Evolutionary conservation across 2,329 filamentous ascomycete species (phyloP).

Genomic region (Hymenoscyphus albidus): DNA sequence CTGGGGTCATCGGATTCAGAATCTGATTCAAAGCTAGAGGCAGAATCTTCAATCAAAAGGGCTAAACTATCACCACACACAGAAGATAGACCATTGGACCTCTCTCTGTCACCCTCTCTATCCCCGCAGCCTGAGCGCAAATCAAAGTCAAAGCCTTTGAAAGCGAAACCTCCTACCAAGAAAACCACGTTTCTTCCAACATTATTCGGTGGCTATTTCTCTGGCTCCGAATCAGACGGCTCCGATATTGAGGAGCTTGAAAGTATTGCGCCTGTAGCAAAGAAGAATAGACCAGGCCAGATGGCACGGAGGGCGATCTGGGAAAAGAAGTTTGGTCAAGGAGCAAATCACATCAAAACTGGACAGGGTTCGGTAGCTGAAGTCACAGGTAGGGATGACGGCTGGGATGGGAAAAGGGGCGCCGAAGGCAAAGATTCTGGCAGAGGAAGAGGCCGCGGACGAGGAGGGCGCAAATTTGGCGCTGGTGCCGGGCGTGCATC

Average conservation of each 20-base stretch:
- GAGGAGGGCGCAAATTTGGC: slow-evolving; percentile 9
- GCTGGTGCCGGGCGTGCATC: slow-evolving; percentile 12
- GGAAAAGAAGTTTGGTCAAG: slow-evolving; percentile 73
- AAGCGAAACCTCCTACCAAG: slow-evolving; percentile 15
- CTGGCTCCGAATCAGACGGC: slow-evolving; percentile 63
- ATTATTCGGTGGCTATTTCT: slow-evolving; percentile 76
- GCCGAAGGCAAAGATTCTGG: slow-evolving; percentile 30
- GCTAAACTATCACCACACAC: slow-evolving; percentile 9
- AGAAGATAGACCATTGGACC: slow-evolving; percentile 2
- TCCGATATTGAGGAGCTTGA: slow-evolving; percentile 58
- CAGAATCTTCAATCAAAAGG: slow-evolving; percentile 18
- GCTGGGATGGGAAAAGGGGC: slow-evolving; percentile 59
- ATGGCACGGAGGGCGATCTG: slow-evolving; percentile 73
- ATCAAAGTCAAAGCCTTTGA: slow-evolving; percentile 12
- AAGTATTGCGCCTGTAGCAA: slow-evolving; percentile 49
- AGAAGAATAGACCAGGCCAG: slow-evolving; percentile 75
- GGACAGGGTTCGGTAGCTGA: slow-evolving; percentile 23
- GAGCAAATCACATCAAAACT: slow-evolving; percentile 45
- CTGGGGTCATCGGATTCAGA: slow-evolving; percentile 34
- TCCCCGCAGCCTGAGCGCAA: slow-evolving; percentile 19
- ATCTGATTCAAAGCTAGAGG: slow-evolving; percentile 26
- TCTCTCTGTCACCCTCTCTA: slow-evolving; percentile 26
- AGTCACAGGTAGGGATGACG: slow-evolving; percentile 38
- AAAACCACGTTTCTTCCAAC: slow-evolving; percentile 66
- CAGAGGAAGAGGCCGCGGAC: slow-evolving; percentile 15